phyloP scores from a whole-genome alignment of 768 basidiomycete genomes.

The Mrakia blollopis region DNA sequence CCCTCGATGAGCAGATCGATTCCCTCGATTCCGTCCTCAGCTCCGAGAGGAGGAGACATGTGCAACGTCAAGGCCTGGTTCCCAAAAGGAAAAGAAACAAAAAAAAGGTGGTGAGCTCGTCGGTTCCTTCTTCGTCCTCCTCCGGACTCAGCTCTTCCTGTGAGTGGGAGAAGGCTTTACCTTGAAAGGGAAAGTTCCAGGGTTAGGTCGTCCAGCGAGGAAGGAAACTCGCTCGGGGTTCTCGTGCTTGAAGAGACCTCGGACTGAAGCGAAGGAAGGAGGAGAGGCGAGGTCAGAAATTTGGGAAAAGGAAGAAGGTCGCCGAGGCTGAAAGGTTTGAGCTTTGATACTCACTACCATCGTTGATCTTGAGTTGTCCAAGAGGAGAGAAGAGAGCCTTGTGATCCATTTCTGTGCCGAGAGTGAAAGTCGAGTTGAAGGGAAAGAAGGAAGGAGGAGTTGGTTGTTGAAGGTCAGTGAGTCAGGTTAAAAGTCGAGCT shows the following conservation, averaged over 20 bases:
- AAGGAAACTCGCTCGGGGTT: constrained; percentile 56
- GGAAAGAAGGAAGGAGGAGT: too few relatives aligned
- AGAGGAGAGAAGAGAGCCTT: constrained; percentile 30
- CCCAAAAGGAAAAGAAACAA: not conserved
- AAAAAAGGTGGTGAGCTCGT: not conserved
- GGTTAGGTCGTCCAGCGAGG: constrained; percentile 81
- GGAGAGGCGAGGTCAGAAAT: constrained; percentile 6
- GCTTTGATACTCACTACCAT: constrained; percentile 31
- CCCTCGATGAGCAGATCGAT: constrained; percentile 55
- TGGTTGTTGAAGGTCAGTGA: too few relatives aligned
- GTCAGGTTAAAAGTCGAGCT: too few relatives aligned
- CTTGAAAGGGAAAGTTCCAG: constrained; percentile 77
- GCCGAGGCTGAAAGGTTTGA: not conserved
- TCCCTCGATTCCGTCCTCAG: constrained; percentile 43
- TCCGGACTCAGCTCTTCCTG: not conserved
- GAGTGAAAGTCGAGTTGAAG: not conserved
- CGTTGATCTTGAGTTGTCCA: constrained; percentile 29
- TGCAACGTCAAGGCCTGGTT: constrained; percentile 62
- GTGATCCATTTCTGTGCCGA: constrained; percentile 27
- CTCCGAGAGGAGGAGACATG: constrained; percentile 43
- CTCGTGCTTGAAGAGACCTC: constrained; percentile 72
- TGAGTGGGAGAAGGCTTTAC: not conserved
- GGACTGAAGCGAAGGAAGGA: constrained; percentile 44
- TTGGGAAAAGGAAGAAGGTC: not conserved
- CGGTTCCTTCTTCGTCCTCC: not conserved